These are phyloP conservation scores for Paramarasmius palmivorus DNA, from an alignment of 1,284 basidiomycete species.

Conservation along the genomic window DNA sequence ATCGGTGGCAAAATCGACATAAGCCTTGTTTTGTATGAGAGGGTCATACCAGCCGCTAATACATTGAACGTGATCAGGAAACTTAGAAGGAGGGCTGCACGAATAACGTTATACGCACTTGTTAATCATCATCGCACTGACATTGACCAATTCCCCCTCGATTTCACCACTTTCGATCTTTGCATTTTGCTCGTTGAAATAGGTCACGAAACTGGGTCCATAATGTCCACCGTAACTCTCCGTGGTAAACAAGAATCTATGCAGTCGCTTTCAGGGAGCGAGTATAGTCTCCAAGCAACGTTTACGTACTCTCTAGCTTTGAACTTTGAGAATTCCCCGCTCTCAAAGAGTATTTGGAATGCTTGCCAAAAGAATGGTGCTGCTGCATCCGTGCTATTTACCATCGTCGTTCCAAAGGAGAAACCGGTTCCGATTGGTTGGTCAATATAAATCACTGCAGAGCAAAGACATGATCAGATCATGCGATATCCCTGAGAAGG, in stretches of 20 bases:
- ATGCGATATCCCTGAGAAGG: not conserved
- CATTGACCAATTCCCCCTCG: conserved; percentile 40
- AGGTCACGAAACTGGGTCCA: conserved; percentile 63
- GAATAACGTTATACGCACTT: conserved; percentile 33
- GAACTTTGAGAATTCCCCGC: conserved; percentile 57
- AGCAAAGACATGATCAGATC: not conserved
- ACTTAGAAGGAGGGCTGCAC: not conserved
- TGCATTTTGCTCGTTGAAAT: conserved; percentile 66
- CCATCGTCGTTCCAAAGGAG: conserved; percentile 56
- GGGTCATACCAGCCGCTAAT: conserved; percentile 68
- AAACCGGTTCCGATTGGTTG: conserved; percentile 74
- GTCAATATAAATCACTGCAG: conserved; percentile 71
- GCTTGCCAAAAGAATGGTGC: conserved; percentile 57
- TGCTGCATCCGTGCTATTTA: conserved; percentile 44
- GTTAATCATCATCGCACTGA: conserved; percentile 54
- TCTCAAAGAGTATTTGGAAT: conserved; percentile 70
- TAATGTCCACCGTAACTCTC: conserved; percentile 75
- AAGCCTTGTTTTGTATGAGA: conserved; percentile 60
- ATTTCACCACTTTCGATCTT: conserved; percentile 50
- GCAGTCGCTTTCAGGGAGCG: not conserved
- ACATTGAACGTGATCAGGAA: not conserved
- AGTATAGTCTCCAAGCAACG: not conserved
- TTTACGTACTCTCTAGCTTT: conserved; percentile 54
- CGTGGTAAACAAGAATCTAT: conserved; percentile 62
- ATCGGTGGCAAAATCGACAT: conserved; percentile 56